Percentiles rank a stretch among this genome's conserved stretches.
phyloP scores from a whole-genome alignment of 495 filamentous ascomycete genomes.

The Xylaria cubensis region DNA sequence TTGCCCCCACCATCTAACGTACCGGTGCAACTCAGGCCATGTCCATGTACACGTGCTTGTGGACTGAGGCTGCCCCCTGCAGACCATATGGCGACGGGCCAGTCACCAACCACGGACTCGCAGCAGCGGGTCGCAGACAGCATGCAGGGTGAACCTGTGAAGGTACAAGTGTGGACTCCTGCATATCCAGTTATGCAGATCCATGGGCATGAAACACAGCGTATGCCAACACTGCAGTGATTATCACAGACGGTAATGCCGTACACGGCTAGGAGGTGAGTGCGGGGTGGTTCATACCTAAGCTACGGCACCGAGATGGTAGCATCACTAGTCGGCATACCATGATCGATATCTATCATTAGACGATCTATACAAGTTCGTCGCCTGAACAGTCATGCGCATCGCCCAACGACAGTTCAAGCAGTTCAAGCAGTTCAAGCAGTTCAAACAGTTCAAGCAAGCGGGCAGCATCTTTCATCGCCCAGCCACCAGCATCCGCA shows the following conservation, averaged over 20 bases:
- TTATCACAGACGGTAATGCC: constrained; percentile 20
- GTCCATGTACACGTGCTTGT: constrained; percentile 27
- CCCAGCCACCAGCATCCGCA: neutral
- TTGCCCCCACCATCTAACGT: neutral
- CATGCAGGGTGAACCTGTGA: constrained; percentile 10
- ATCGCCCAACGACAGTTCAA: neutral
- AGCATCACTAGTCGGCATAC: neutral
- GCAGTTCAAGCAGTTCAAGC: neutral
- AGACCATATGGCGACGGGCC: constrained; percentile 28
- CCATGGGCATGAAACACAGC: constrained; percentile 25
- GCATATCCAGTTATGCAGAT: constrained; percentile 26
- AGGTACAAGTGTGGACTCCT: constrained; percentile 14
- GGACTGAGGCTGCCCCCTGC: constrained; percentile 23
- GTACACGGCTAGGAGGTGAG: neutral
- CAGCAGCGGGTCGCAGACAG: constrained; percentile 17
- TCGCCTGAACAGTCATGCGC: neutral
- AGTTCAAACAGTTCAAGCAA: neutral
- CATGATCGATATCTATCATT: neutral
- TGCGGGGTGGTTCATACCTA: constrained; percentile 7
- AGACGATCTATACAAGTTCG: neutral
- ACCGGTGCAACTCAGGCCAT: constrained; percentile 19
- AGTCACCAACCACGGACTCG: constrained; percentile 10
- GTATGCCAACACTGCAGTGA: constrained; percentile 14
- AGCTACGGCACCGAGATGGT: neutral
- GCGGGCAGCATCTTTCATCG: neutral